Evolutionary conservation across 768 basidiomycete genomes (phyloP).

Genomic region (Pholiota molesta): DNA sequence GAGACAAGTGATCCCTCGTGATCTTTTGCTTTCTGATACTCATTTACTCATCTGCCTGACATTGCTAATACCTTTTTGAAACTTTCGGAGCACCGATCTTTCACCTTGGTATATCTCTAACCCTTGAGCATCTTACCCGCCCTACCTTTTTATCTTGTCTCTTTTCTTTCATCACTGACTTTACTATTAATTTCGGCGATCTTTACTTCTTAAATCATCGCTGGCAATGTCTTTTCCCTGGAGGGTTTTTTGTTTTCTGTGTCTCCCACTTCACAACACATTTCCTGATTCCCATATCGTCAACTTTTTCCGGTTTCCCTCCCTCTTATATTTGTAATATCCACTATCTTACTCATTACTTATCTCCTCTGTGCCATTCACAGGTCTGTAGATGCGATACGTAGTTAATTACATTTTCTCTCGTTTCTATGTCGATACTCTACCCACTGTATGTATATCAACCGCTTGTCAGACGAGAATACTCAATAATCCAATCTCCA

Average conservation of each 20-base stretch:
- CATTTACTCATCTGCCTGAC: conserved; percentile 6
- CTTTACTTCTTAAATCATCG: conserved; percentile 16
- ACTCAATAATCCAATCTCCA: conserved; percentile 18
- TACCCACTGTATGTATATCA: conserved; percentile 29
- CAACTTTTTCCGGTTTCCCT: conserved; percentile 16
- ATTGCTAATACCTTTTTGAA: conserved; percentile 2
- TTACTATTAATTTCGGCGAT: conserved; percentile 7
- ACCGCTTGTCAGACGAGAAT: conserved; percentile 14
- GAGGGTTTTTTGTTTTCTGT: conserved; percentile 20
- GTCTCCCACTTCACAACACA: conserved; percentile 14
- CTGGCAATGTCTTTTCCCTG: conserved; percentile 24
- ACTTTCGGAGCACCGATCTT: not conserved
- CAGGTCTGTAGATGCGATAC: conserved; percentile 4
- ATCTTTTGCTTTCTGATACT: conserved; percentile 8
- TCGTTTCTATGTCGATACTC: conserved; percentile 20
- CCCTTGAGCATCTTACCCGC: not conserved
- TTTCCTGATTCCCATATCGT: conserved; percentile 14
- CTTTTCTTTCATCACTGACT: conserved; percentile 4
- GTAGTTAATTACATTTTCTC: conserved; percentile 23
- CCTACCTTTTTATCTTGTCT: not conserved
- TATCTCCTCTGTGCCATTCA: conserved; percentile 15
- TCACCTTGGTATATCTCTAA: not conserved
- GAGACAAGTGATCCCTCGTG: conserved; percentile 1
- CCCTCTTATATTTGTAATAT: conserved; percentile 21
- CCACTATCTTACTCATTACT: conserved; percentile 21